Percentiles rank a stretch among this genome's conserved stretches.
Evolutionary conservation across 2,329 filamentous ascomycete genomes (phyloP).

Genomic region (Stenocarpella maydis): DNA sequence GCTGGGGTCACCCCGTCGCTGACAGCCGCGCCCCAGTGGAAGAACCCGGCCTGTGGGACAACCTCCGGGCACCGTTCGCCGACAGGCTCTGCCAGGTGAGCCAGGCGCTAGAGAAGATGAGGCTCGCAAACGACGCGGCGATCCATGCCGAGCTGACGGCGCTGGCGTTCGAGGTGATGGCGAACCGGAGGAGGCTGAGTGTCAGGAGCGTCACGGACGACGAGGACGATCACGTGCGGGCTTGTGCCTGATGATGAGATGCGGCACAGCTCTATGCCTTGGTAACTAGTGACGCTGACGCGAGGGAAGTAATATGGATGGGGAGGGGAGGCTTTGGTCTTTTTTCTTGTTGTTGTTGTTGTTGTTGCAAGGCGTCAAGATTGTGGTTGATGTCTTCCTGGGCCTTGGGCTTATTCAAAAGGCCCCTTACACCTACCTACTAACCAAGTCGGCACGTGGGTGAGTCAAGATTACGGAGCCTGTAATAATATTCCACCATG

Average conservation of each 20-base stretch:
- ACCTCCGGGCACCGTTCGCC: slow-evolving; percentile 29
- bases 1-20: background rate
- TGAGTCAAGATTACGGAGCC: background rate
- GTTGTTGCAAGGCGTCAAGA: slow-evolving; percentile 14
- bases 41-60: slow-evolving; percentile 26
- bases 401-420: background rate
- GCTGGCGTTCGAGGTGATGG: slow-evolving; percentile 32
- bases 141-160: slow-evolving; percentile 31
- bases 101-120: slow-evolving; percentile 25
- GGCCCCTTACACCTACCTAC: background rate
- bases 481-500: background rate
- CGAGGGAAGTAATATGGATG: background rate
- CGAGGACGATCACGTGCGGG: slow-evolving; percentile 1
- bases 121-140: slow-evolving; percentile 20
- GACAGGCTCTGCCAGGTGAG: slow-evolving; percentile 29
- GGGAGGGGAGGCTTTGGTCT: background rate
- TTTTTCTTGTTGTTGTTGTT: too few species aligned
- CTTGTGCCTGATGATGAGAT: background rate
- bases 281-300: background rate
- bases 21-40: slow-evolving; percentile 10
- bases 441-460: too few species aligned
- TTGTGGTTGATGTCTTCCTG: background rate
- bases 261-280: background rate
- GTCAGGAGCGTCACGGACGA: slow-evolving; percentile 20
- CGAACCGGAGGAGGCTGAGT: slow-evolving; percentile 27